Percentiles rank a stretch among this genome's conserved stretches.
These are phyloP conservation scores for Moesziomyces sp. DNA, from an alignment of 1,284 basidiomycete genomes.

Conservation along the genomic window DNA sequence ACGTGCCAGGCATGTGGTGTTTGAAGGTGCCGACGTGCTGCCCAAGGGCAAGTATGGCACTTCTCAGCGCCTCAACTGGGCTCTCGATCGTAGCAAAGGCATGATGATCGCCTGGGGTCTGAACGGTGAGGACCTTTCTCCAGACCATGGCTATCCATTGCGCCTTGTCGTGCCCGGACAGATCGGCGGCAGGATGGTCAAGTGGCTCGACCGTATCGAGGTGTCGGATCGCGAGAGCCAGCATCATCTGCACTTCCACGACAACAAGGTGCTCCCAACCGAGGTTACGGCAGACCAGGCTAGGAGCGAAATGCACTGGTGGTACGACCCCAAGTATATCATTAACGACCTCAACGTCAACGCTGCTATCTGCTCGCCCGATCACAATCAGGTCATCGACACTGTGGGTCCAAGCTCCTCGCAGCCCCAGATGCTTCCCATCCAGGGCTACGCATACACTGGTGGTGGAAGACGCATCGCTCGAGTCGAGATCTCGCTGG, in stretches of 20 bases:
- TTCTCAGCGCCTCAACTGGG: conserved; percentile 73
- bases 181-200: conserved; percentile 73
- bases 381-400: conserved; percentile 72
- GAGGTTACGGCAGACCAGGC: conserved; percentile 74
- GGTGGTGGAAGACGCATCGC: conserved; percentile 76
- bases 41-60: conserved; percentile 79
- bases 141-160: conserved; percentile 77
- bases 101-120: conserved; percentile 77
- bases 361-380: conserved; percentile 74
- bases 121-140: conserved; percentile 71
- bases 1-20: conserved; percentile 73
- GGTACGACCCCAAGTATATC: conserved; percentile 74
- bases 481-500: conserved; percentile 75
- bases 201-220: conserved; percentile 76
- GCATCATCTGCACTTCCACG: conserved; percentile 70
- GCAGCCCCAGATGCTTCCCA: conserved; percentile 29
- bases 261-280: conserved; percentile 76
- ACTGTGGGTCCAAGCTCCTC: conserved; percentile 18
- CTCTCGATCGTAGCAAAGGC: conserved; percentile 71
- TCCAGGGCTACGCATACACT: conserved; percentile 75
- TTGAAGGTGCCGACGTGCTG: conserved; percentile 75
- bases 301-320: conserved; percentile 73
- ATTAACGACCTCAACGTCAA: conserved; percentile 76
- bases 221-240: conserved; percentile 73
- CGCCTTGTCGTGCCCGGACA: conserved; percentile 76